Evolutionary conservation across 2,329 filamentous ascomycete species (phyloP).

Genomic region (Chaetomium olivaceum): DNA sequence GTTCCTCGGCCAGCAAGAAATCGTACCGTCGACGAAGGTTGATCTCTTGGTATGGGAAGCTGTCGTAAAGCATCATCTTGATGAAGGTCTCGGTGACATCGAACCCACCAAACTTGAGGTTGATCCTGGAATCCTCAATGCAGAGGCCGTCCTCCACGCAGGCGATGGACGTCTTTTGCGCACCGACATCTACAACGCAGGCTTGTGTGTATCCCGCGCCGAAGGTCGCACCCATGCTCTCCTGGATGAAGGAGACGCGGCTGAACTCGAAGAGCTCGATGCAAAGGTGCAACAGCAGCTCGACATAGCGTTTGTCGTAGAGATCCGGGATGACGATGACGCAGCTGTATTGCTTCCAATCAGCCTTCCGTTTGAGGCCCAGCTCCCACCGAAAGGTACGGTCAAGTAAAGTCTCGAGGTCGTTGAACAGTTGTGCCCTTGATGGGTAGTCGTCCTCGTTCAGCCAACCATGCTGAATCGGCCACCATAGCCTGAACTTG

Average conservation of each 20-base stretch:
- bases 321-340: constrained; percentile 97
- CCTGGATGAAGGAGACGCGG: constrained; percentile 90
- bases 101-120: constrained; percentile 88
- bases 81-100: constrained; percentile 94
- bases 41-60: constrained; percentile 94
- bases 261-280: constrained; percentile 89
- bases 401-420: constrained; percentile 84
- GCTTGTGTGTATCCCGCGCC: constrained; percentile 92
- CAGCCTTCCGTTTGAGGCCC: constrained; percentile 71
- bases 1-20: constrained; percentile 88
- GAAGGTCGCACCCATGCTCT: constrained; percentile 91
- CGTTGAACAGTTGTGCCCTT: constrained; percentile 78
- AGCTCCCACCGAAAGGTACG: constrained; percentile 85
- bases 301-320: constrained; percentile 92
- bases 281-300: constrained; percentile 78
- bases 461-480: constrained; percentile 79
- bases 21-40: constrained; percentile 89
- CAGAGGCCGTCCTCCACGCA: constrained; percentile 97
- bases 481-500: constrained; percentile 91
- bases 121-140: constrained; percentile 90
- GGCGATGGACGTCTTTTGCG: constrained; percentile 95
- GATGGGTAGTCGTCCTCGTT: constrained; percentile 87
- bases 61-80: constrained; percentile 96
- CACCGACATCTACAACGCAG: constrained; percentile 94
- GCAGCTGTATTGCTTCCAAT: constrained; percentile 89